phyloP scores from a whole-genome alignment of 202 grass and related monocot species.

The Eragrostis tef region DNA sequence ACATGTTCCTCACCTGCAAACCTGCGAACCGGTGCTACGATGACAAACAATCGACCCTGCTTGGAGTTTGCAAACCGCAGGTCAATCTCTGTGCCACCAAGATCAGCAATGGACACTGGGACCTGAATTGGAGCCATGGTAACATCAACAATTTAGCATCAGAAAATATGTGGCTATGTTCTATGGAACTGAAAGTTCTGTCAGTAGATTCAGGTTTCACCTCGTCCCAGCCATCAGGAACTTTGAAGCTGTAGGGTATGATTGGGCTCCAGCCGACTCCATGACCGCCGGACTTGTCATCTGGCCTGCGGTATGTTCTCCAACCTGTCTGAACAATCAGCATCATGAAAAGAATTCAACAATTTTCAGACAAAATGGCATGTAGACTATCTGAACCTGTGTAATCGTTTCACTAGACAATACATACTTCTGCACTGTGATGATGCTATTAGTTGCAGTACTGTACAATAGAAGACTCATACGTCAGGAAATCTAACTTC shows the following conservation, averaged over 20 bases:
- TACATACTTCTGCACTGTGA: background rate
- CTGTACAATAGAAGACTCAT: background rate
- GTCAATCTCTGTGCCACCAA: slow-evolving; percentile 94
- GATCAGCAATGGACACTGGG: slow-evolving; percentile 96
- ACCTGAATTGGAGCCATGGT: slow-evolving; percentile 49
- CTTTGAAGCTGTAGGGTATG: slow-evolving; percentile 88
- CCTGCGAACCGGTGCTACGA: slow-evolving; percentile 79
- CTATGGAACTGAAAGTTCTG: slow-evolving; percentile 19
- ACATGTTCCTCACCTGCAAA: slow-evolving; percentile 67
- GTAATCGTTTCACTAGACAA: background rate
- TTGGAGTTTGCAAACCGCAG: slow-evolving; percentile 76
- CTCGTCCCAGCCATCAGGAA: slow-evolving; percentile 87
- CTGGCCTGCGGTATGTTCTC: slow-evolving; percentile 88
- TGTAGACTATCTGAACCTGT: background rate
- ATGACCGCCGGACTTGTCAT: slow-evolving; percentile 91
- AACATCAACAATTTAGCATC: background rate
- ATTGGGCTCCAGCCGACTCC: slow-evolving; percentile 98
- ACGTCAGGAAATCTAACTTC: background rate
- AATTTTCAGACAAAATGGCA: background rate
- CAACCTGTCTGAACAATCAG: slow-evolving; percentile 88
- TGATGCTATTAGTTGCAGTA: background rate
- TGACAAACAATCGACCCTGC: slow-evolving; percentile 74
- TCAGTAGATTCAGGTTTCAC: slow-evolving; percentile 42
- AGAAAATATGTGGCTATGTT: background rate
- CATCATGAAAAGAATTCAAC: slow-evolving; percentile 45